Percentiles rank a stretch among this genome's conserved stretches.
phyloP scores from a whole-genome alignment of 345 rosid species.

The Hypericum androsaemum region DNA sequence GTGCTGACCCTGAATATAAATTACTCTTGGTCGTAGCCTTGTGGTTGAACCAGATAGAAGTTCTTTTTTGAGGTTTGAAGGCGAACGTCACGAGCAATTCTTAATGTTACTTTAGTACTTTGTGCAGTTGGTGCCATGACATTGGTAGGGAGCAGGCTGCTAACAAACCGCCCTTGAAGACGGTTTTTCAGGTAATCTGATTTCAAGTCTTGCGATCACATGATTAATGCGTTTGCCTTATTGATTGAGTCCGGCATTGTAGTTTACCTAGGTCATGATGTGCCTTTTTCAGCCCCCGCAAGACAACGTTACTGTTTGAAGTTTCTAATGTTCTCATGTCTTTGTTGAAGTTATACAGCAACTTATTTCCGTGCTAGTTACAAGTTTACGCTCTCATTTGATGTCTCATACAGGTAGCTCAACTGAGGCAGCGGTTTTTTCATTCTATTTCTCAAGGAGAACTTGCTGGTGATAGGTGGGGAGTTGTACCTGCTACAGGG shows the following conservation, averaged over 20 bases:
- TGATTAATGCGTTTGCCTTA: background rate
- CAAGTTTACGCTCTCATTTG: background rate
- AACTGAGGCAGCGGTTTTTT: constrained; percentile 26
- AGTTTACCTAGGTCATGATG: constrained; percentile 21
- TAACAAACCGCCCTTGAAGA: constrained; percentile 26
- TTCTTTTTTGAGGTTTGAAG: no score
- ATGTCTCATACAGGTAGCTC: constrained; percentile 21
- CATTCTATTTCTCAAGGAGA: constrained; percentile 30
- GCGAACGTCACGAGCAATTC: no score
- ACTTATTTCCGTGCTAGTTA: background rate
- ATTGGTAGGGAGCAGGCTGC: no score
- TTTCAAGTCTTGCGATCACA: background rate
- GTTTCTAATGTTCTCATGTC: background rate
- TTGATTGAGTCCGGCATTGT: background rate
- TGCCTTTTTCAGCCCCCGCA: constrained; percentile 28
- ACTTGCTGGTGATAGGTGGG: no score
- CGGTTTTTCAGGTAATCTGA: constrained; percentile 22
- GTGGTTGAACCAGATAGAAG: no score
- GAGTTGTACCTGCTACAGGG: no score
- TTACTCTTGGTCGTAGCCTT: no score
- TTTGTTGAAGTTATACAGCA: background rate
- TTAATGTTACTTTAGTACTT: constrained; percentile 14
- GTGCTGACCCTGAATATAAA: no score
- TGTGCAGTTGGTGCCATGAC: constrained; percentile 66
- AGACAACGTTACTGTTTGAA: constrained; percentile 23